These are phyloP conservation scores for Sporothrix pallida DNA, from an alignment of 2,329 filamentous ascomycete genomes.

Conservation along the genomic window DNA sequence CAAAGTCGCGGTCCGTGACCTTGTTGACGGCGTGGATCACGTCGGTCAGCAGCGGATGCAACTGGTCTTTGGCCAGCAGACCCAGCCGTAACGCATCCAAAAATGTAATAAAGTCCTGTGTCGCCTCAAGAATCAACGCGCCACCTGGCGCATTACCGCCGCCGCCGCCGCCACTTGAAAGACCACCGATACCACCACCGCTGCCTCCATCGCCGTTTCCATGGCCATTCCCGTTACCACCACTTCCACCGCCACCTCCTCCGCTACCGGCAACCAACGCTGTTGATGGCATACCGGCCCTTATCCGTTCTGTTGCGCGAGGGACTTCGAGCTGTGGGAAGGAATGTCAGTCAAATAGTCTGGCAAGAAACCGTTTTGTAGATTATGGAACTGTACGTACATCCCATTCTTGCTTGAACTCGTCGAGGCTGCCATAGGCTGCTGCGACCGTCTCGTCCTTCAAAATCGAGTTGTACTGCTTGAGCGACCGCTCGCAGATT, in stretches of 20 bases:
- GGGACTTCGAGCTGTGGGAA: constrained; percentile 81
- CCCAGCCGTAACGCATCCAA: constrained; percentile 93
- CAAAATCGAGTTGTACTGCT: constrained; percentile 95
- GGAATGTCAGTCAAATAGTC: neutral
- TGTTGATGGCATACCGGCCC: constrained; percentile 90
- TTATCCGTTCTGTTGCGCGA: constrained; percentile 87
- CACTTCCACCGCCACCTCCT: constrained; percentile 52
- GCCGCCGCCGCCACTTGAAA: constrained; percentile 58
- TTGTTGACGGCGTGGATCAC: constrained; percentile 98
- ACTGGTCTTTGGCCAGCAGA: constrained; percentile 89
- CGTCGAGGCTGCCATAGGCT: constrained; percentile 85
- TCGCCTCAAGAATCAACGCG: constrained; percentile 82
- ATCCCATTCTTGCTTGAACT: constrained; percentile 91
- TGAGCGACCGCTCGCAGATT: constrained; percentile 89
- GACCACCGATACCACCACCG: constrained; percentile 50
- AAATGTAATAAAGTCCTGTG: constrained; percentile 98
- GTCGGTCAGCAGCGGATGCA: constrained; percentile 93
- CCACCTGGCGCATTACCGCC: constrained; percentile 57
- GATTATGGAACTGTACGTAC: constrained; percentile 58
- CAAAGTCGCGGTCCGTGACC: constrained; percentile 93
- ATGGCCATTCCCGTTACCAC: constrained; percentile 50
- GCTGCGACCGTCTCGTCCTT: constrained; percentile 88
- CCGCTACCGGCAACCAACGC: constrained; percentile 59
- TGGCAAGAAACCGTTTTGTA: neutral
- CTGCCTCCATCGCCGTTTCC: constrained; percentile 53